Base-by-base conservation (phyloP, 1,284 basidiomycete species). In the Cerioporus squamosus region DNA sequence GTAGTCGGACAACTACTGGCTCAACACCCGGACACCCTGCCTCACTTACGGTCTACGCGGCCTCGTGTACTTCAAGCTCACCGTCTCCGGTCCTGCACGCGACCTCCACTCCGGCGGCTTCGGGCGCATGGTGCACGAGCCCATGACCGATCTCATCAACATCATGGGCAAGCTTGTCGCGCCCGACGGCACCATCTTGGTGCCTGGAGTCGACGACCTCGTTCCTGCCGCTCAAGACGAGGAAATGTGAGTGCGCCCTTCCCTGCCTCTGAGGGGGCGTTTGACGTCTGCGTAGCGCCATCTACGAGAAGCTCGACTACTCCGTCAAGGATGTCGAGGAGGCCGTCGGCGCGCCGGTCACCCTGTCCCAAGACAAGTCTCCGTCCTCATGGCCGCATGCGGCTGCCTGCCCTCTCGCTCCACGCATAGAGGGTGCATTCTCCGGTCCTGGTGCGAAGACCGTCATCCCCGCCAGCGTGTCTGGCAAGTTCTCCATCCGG, bases 351-450 rank as follows among this genome's bases (percentile, higher is more conserved):
- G 92, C 82, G 26, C 70, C 83, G 59, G 90, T 93, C 60, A 89
- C 93, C 0, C 73, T 98, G 48, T 90, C 88, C 4, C 78, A 86
- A 10, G 90, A 97, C 74, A 96, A 95, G 86, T 89, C 31, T 78
- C 82, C n/a, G 89, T 93, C 5, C 78, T 97, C 48, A 97, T 97
- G 92, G 88, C 36, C 87, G 94, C 66, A 94, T 94, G 93, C 83
- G 90, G 49, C 85, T 88, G 75, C 94, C 95, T 1, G 92, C 89
- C 61, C 83, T 99, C 59, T 97, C 94, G 3, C 77, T 99, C 17
- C 97, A 99, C 75, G 97, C 24, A 97, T 99, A 69, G 95, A 98
- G 75, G 97, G 97, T 55, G 97, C 96, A 5, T 98, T 98, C 81
- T 93, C 88, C 60, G 92, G 90, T 5, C 82, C 85, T 0, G 94